Evolutionary conservation across 192 early-diverging fungal species (phyloP), one percentile per base, ranked within the genome.

Genomic region (Gaertneriomyces semiglobifer): DNA sequence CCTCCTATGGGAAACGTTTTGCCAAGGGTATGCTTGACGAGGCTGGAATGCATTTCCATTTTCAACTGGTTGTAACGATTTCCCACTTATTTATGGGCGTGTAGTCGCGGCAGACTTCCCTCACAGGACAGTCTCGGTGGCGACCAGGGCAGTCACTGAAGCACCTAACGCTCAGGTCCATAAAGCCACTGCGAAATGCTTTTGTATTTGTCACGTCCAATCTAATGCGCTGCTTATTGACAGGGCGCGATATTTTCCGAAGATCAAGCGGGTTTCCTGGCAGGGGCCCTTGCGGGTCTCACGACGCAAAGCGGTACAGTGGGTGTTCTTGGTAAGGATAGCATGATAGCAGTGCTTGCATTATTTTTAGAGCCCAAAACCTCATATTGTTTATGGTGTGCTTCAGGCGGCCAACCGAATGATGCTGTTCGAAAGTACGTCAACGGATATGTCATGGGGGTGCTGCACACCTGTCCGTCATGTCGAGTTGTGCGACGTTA

Each of bases 161-260:
- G 25, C 25, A 33, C 25, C 25, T 33, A 33, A 33, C 2, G 25
- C 25, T 33, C 25, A 33, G 25, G 25, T 33, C 25, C 25, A 2
- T 33, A 33, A 33, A 33, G 0, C 25, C 25, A 33, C 25, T 2
- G 25, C 1, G 25, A 33, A 33, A 33, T 33, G 25, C 25, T 33
- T 33, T 33, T 33, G 2, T 33, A 33, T 1, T 33, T 33, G 25
- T 33, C 25, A 33, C 25, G 2, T 33, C 25, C 1, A 33, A 33
- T 33, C 25, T 33, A 33, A 33, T 33, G 25, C 25, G 25, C 10
- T n/a, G 19, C 7, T 9, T 33, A 1, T 56, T 16, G 45, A 10
- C 3, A 66, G 65, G 66, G 68, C 11, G 18, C 60, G 6, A 69
- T 60, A 6, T 69, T 69, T 63, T 12, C 68, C 43, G 68, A 69